Conservation (phyloP, 2,329 filamentous ascomycete genomes). For the Albifimbria verrucaria region DNA sequence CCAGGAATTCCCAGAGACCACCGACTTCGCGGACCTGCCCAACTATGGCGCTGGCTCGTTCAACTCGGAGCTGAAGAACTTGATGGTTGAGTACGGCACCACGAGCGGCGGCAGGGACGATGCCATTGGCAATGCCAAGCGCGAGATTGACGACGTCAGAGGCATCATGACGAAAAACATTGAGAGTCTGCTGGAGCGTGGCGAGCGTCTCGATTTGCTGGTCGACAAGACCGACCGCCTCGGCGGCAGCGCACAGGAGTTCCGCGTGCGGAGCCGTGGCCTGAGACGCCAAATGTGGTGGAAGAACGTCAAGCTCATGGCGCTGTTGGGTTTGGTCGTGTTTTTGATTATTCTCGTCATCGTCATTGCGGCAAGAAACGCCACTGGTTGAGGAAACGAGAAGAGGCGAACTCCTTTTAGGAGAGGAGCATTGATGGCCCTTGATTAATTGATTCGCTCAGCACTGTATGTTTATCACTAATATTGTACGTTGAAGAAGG, state of each 20-base stretch:
- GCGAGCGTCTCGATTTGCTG: constrained; percentile 88
- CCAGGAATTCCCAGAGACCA: constrained; percentile 59
- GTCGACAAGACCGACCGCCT: constrained; percentile 96
- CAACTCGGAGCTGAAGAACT: constrained; percentile 70
- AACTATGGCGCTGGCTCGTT: constrained; percentile 89
- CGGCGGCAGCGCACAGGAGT: constrained; percentile 85
- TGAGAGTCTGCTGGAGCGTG: constrained; percentile 81
- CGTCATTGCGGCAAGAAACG: constrained; percentile 50
- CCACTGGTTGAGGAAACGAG: constrained; percentile 5
- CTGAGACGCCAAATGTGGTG: constrained; percentile 97
- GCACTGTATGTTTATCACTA: too few relatives aligned
- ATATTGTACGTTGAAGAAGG: too few relatives aligned
- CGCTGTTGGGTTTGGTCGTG: constrained; percentile 68
- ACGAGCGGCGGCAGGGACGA: constrained; percentile 73
- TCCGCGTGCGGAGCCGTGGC: constrained; percentile 80
- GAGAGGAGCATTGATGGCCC: not conserved
- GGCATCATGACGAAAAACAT: constrained; percentile 97
- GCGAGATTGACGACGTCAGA: constrained; percentile 87
- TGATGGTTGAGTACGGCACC: constrained; percentile 84
- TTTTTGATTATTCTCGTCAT: constrained; percentile 54
- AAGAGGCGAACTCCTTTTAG: not conserved
- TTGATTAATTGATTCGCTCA: too few relatives aligned
- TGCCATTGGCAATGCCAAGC: constrained; percentile 76
- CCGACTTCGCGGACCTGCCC: constrained; percentile 74
- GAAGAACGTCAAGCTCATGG: constrained; percentile 98